Evolutionary conservation across 106 monocot species (phyloP), one percentile per base, ranked within the genome.

Genomic region (Apostasia shenzhenica): DNA sequence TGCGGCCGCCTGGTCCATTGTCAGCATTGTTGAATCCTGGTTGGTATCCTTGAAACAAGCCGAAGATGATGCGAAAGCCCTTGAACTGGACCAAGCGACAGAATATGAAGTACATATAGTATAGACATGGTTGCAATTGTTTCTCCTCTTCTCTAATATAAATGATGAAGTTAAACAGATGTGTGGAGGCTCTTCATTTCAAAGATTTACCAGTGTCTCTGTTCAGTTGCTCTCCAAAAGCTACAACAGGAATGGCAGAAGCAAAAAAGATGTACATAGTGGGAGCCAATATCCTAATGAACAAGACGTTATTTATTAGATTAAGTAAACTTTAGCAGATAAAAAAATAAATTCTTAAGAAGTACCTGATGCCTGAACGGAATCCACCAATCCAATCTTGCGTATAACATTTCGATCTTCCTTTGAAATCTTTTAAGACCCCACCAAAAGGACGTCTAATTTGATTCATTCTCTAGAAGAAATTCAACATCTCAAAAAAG

Each of bases 251-350:
- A 54, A 97, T 89, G 6, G 95, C 95, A 48, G 92, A 97, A 14
- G 95, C 92, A 59, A 97, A 97, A 66, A 97, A 97, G 69, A 97
- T 92, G 55, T 89, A 92, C 42, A 75, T 70, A 42, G 92, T 97
- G 1, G 95, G 95, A 8, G 95, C 95, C 66, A 97, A 61, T 67
- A 97, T 89, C 70, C 92, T 93, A 75, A 55, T 1, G 76, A 54
- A 0, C 6, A 64, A 41, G 52, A 63, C 7, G 41, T 10, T 6
- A 37, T 41, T 8, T 10, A 57, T 14, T 4, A 8, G 7, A 38
- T 12, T 54, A 37, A 42, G 4, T 44, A 12, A 38, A 45, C 3
- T 53, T 5, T 4, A 46, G 26, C 10, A 1, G 26, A 55, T 14
- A 5, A 5, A 58, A n/a, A 61, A 13, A 45, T 61, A 1, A 72